Base-by-base conservation (phyloP, 345 rosid genomes). In the Luvunga scandens region DNA sequence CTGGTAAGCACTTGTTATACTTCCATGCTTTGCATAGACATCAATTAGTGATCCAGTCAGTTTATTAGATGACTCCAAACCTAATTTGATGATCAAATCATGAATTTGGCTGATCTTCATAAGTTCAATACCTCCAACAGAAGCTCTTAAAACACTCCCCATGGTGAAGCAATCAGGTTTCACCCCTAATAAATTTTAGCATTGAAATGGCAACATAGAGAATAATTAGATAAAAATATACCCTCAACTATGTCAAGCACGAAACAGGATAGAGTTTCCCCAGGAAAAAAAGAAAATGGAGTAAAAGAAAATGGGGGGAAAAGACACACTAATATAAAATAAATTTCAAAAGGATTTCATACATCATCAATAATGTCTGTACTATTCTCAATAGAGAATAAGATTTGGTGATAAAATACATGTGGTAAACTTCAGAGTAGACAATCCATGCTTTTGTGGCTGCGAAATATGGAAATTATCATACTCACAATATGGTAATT, bases 111-210 rank as follows among this genome's bases (percentile, higher is more conserved):
- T 71, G 71, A 92, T 88, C 78, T 75, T 72, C 69, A 79, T 53
- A 57, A 84, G 75, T 81, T 78, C 59, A 45, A 73, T 77, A 73
- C 74, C 78, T 74, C 77, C 83, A 65, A 82, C 72, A 66, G 81
- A 88, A 68, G 88, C 92, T 83, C 87, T 89, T 72, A 92, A 88
- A 79, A 92, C 84, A 85, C 86, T 87, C 25, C 91, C 92, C 64
- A 92, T 81, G 39, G 93, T 91, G 85, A 87, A 90, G 83, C 78
- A 84, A 83, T 94, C 95, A 71, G 91, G 95, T 77, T 69, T 28
- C 72, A 78, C 70, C 80, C 97, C 96, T 91, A 67, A 67, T 66
- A 71, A 85, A 72, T 55, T 66, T 64, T 39, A 65, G 60, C 33
- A 81, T 53, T 69, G 62, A 78, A 81, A 68, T 28, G 19, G 38